A percentile compares a stretch with the other conserved stretches of the same genome.
Conservation (phyloP, 202 grass and related monocot species). For the Cymbopogon flexuosus region DNA sequence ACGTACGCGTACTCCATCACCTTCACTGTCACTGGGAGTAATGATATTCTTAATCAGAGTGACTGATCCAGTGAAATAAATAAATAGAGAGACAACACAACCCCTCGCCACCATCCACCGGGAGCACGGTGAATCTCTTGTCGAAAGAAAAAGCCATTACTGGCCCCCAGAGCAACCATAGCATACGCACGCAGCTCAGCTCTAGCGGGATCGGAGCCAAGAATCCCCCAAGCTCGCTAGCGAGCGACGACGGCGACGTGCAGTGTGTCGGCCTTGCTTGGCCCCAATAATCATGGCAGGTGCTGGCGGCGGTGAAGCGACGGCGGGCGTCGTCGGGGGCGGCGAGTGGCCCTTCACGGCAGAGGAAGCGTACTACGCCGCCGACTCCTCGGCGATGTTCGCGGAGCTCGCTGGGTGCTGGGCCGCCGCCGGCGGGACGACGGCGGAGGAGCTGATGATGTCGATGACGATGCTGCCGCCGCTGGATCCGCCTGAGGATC, state of each 20-base stretch:
- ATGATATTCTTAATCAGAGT: too few relatives aligned
- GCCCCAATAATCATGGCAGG: slow-evolving; percentile 22
- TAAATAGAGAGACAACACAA: too few relatives aligned
- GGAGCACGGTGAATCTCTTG: too few relatives aligned
- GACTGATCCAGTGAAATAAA: too few relatives aligned
- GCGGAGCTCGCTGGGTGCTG: slow-evolving; percentile 40
- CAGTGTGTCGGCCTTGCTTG: neutral
- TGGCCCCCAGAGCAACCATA: too few relatives aligned
- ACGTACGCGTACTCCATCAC: neutral
- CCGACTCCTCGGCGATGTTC: slow-evolving; percentile 36
- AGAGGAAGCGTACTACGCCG: slow-evolving; percentile 29
- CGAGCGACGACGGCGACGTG: too few relatives aligned
- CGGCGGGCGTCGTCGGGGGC: neutral
- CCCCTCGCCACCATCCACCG: too few relatives aligned
- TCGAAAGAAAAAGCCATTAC: too few relatives aligned
- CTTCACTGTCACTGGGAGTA: too few relatives aligned
- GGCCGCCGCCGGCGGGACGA: neutral
- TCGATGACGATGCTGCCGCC: slow-evolving; percentile 3
- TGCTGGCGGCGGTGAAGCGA: neutral
- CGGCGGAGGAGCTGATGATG: neutral
- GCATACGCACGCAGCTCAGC: too few relatives aligned
- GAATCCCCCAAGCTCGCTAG: neutral
- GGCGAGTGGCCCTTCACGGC: slow-evolving; percentile 41
- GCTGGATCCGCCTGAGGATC: slow-evolving; percentile 32
- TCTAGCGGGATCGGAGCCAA: neutral